Evolutionary conservation across 164 flowering plant genomes (phyloP), one percentile per base, ranked within the genome.

Genomic region (Euptelea pleiosperma): DNA sequence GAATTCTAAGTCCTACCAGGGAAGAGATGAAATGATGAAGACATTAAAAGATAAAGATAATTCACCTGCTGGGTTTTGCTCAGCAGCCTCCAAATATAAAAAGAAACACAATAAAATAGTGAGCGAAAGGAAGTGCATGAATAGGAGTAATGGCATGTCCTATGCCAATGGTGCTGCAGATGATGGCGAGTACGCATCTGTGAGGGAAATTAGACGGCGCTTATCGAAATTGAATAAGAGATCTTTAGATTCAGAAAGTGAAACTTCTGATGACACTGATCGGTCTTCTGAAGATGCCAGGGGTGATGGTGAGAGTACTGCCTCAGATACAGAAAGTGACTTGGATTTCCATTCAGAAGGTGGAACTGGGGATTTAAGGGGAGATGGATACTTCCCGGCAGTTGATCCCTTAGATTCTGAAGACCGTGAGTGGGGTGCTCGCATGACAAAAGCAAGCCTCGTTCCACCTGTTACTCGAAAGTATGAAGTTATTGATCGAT

Each of bases 401-500:
- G 86, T 86, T 54, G 94, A 84, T 36, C 59, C 80, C 54, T 67
- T 83, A n/a, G 89, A 85, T 60, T 69, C 82, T 44, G 96, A 88
- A 48, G 99, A 88, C 10, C 97, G 99, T 30, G 99, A 94, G 69
- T 94, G 99, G 99, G 99, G 99, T 73, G 97, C 97, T 62, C 99
- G 99, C 25, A 94, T 94, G 99, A 94, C 99, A 26, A 91, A 94
- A 75, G 88, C 87, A 34, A 78, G 97, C 75, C 88, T 94, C 49
- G 99, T 94, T 48, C 99, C 99, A 71, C 99, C 99, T 53, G 94
- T 94, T 58, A 94, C 99, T 1, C 79, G 99, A 64, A 94, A 91
- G 67, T 94, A 94, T 70, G 99, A 94, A 77, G 93, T 94, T 34
- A 89, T 94, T 70, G 97, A 89, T 65, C 79, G 77, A 19, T 94